phyloP scores from a whole-genome alignment of 73 alveolate genomes.

The Tetrahymena borealis region DNA sequence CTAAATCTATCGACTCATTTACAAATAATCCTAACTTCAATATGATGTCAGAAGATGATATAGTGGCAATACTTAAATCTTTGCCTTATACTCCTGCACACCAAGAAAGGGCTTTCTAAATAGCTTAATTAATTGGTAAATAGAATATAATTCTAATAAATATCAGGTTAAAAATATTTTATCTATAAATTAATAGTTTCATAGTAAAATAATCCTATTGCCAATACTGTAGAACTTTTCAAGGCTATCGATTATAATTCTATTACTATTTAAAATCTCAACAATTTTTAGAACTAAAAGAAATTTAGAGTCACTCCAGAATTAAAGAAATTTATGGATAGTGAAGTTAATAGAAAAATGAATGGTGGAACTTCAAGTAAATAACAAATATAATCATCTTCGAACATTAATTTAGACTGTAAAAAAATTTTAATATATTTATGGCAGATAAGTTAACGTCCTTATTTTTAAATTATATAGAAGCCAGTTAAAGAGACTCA shows the following conservation, averaged over 20 bases:
- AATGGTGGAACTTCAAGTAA: neutral
- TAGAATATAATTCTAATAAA: neutral
- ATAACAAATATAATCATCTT: neutral
- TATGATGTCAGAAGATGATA: conserved; percentile 11
- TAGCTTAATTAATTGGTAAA: conserved; percentile 14
- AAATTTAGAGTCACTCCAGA: neutral
- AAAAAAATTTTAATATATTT: neutral
- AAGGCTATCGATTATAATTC: neutral
- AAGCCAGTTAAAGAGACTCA: neutral
- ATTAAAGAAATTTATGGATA: neutral
- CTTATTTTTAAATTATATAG: neutral
- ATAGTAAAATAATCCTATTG: neutral
- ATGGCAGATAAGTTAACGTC: neutral
- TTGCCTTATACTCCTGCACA: conserved; percentile 1
- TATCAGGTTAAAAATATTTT: neutral
- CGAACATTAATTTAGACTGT: neutral
- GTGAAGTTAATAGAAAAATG: neutral
- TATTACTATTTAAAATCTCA: neutral
- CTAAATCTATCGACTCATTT: neutral
- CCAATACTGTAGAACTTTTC: neutral
- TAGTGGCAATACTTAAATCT: conserved; percentile 2
- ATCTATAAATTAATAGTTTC: neutral
- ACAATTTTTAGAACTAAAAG: neutral
- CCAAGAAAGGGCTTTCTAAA: conserved; percentile 24
- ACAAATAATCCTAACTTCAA: neutral